Percentiles rank a stretch among this genome's conserved stretches.
Conservation (phyloP, 2,329 filamentous ascomycete genomes). For the Colletotrichum cuscutae region DNA sequence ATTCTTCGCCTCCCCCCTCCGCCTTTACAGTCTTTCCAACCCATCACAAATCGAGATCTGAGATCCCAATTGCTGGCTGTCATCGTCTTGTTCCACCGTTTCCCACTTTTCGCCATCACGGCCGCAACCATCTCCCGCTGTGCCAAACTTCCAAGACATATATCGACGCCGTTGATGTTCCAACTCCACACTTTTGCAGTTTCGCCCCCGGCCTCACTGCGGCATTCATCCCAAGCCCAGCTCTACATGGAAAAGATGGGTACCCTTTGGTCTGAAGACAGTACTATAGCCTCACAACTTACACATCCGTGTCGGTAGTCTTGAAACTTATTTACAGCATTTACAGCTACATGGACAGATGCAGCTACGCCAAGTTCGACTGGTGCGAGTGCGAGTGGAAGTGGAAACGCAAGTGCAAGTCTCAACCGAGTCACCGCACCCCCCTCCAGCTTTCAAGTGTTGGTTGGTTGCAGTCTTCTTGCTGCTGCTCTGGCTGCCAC, state of each 20-base stretch:
- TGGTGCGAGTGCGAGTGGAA: constrained; percentile 9
- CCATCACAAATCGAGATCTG: background rate
- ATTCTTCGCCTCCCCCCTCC: background rate
- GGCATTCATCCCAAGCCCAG: constrained; percentile 1
- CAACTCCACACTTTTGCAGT: constrained; percentile 13
- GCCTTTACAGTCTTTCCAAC: background rate
- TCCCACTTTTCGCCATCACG: constrained; percentile 25
- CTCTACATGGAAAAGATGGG: background rate
- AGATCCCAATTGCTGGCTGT: constrained; percentile 7
- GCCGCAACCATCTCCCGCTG: constrained; percentile 18
- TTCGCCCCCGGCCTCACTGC: constrained; percentile 3
- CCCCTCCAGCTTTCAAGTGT: constrained; percentile 17
- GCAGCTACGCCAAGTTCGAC: constrained; percentile 7
- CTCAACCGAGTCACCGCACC: background rate
- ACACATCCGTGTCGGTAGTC: too few relatives aligned
- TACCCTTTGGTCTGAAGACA: background rate
- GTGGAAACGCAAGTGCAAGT: background rate
- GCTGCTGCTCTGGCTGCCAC: background rate
- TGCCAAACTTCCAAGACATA: constrained; percentile 5
- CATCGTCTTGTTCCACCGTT: constrained; percentile 19
- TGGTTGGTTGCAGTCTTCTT: background rate
- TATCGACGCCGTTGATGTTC: constrained; percentile 26
- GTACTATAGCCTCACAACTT: background rate
- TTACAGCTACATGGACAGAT: background rate
- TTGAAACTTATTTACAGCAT: background rate